phyloP scores from a whole-genome alignment of 306 rosid species.

The Glycyrrhiza uralensis region DNA sequence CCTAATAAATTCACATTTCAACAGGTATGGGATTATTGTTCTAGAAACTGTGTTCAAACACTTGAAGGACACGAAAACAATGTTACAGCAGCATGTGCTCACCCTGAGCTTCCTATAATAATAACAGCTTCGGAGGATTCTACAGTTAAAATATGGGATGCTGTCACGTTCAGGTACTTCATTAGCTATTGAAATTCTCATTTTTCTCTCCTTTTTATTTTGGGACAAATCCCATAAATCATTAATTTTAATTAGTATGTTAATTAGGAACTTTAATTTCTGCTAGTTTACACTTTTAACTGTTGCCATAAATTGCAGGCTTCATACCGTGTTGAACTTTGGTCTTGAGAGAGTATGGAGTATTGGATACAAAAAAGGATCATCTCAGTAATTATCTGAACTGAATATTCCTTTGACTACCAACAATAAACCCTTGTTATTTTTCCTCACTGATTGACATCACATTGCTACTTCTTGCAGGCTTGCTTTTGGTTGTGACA shows the following conservation, averaged over 20 bases:
- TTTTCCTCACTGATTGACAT: background rate
- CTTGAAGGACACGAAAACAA: slow-evolving; percentile 59
- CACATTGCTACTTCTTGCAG: slow-evolving; percentile 24
- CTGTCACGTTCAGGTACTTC: slow-evolving; percentile 35
- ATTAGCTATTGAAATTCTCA: background rate
- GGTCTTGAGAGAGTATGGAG: slow-evolving; percentile 66
- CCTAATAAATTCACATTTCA: background rate
- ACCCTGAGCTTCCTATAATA: slow-evolving; percentile 49
- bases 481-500: slow-evolving; percentile 60
- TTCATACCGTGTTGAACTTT: slow-evolving; percentile 36
- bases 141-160: slow-evolving; percentile 49
- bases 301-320: slow-evolving; percentile 32
- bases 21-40: slow-evolving; percentile 52
- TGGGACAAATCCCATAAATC: background rate
- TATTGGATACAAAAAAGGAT: slow-evolving; percentile 48
- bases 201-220: background rate
- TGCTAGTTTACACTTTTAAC: background rate
- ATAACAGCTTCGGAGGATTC: slow-evolving; percentile 61
- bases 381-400: slow-evolving; percentile 35
- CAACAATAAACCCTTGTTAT: background rate
- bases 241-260: background rate
- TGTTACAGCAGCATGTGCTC: slow-evolving; percentile 45
- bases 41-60: slow-evolving; percentile 38
- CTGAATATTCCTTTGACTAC: background rate
- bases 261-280: background rate